A percentile compares a stretch with the other conserved stretches of the same genome.
Conservation (phyloP, 192 early-diverging fungal genomes). For the Phlyctochytrium arcticum region DNA sequence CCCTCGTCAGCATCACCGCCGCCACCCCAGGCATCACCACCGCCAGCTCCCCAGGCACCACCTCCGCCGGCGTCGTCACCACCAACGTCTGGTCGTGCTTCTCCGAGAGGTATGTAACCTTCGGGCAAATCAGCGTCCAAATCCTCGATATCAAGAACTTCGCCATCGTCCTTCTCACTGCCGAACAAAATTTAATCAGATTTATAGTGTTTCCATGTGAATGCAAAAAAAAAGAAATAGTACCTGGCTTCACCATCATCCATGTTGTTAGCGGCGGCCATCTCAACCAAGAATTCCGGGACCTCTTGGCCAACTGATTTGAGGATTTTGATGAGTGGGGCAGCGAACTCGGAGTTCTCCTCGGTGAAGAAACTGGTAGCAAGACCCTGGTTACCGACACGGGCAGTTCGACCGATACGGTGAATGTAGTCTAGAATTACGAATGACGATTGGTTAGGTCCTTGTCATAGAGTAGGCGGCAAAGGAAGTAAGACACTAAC, state of each 20-base stretch:
- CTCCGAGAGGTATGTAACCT: conserved; percentile 7
- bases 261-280: too few species aligned
- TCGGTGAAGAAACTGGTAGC: conserved; percentile 91
- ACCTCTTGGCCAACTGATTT: conserved; percentile 78
- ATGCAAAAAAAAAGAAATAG: too few species aligned
- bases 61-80: conserved; percentile 1
- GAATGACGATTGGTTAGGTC: not conserved
- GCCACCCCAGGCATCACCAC: conserved; percentile 1
- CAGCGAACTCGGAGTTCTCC: conserved; percentile 69
- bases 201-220: too few species aligned
- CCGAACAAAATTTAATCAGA: too few species aligned
- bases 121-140: conserved; percentile 21
- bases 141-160: conserved; percentile 23
- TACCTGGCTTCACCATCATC: too few species aligned
- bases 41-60: conserved; percentile 4
- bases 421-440: conserved; percentile 70
- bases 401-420: conserved; percentile 90
- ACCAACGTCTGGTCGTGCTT: not conserved
- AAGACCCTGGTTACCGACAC: conserved; percentile 85
- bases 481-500: not conserved
- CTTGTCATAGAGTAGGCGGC: not conserved
- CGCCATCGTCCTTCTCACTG: conserved; percentile 1
- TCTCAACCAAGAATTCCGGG: conserved; percentile 50
- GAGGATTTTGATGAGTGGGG: conserved; percentile 80
- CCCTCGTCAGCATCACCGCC: not conserved